Base-by-base conservation (phyloP, 345 rosid genomes). In the Laguncularia racemosa region DNA sequence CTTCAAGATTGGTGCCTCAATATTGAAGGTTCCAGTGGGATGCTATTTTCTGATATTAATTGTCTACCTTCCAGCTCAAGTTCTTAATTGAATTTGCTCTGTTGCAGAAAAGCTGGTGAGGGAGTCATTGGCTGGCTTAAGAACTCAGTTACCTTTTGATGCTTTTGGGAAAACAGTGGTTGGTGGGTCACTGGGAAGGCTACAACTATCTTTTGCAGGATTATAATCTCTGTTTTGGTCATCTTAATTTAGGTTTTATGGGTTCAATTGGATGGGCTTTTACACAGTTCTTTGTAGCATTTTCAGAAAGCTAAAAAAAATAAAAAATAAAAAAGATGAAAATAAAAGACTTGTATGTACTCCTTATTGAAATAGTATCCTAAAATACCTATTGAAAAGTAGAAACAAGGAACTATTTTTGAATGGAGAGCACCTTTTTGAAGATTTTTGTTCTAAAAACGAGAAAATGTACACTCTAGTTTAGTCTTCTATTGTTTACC, bases 61-160 rank as follows among this genome's bases (percentile, higher is more conserved):
- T 49, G 63, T 2, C 26, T 4, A 23, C 26, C 64, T 67, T 49
- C 58, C 56, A 65, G 65, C 56, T 67, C 51, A 67, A 78, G 55
- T 74, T 70, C 73, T 70, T 76, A 73, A 70, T 81, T 18, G 43
- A 68, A 76, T 76, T 72, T 79, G 70, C 73, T 81, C 78, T 81
- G 76, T 69, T 84, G 84, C 86, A 84, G 90, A 84, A 78, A 68
- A 72, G 77, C 79, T 62, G 77, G 72, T 71, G 79, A 78, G 83
- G 63, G 68, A 71, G 71, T 76, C 72, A 62, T 74, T 76, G 70
- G 65, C 80, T 73, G 77, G 81, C 77, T 71, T 80, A 67, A 73
- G 72, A 75, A 71, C 67, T 72, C 74, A 67, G 59, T 67, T 67
- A 73, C 53, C 70, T 64, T 78, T 78, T 71, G 79, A 73, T 79